Evolutionary conservation across 1,284 basidiomycete species (phyloP).

Genomic region (Leccinum insolens): DNA sequence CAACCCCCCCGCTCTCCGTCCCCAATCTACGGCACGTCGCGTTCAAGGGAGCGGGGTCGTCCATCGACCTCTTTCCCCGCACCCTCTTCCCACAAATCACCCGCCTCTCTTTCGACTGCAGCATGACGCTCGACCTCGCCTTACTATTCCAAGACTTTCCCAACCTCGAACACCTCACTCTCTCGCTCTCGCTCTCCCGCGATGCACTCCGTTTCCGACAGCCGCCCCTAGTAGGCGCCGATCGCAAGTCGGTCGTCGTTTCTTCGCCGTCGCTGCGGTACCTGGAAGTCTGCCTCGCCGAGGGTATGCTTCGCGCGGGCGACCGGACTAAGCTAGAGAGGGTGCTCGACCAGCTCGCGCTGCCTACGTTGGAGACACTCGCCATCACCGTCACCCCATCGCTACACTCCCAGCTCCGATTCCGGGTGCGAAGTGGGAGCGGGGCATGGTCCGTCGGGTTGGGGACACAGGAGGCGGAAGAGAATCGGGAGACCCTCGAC

Average conservation of each 20-base stretch:
- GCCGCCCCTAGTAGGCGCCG: not conserved
- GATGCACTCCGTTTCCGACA: constrained; percentile 9
- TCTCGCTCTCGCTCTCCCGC: constrained; percentile 17
- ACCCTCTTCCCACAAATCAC: constrained; percentile 25
- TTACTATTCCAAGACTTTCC: constrained; percentile 23
- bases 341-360: constrained; percentile 25
- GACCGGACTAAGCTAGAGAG: constrained; percentile 16
- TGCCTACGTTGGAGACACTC: constrained; percentile 25
- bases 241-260: constrained; percentile 4
- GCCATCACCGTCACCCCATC: constrained; percentile 11
- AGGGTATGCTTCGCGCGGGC: constrained; percentile 30
- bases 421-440: not conserved
- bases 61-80: constrained; percentile 21
- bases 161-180: constrained; percentile 18
- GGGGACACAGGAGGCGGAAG: not conserved
- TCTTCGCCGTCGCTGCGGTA: constrained; percentile 10
- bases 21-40: constrained; percentile 22
- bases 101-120: constrained; percentile 27
- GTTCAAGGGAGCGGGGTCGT: constrained; percentile 18
- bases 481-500: constrained; percentile 9
- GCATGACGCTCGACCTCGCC: constrained; percentile 19
- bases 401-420: not conserved
- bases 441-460: not conserved
- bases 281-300: constrained; percentile 24
- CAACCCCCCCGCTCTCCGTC: constrained; percentile 9